Evolutionary conservation across 2,329 filamentous ascomycete species (phyloP), one percentile per base, ranked within the genome.

Genomic region (Trichoderma asperellum): DNA sequence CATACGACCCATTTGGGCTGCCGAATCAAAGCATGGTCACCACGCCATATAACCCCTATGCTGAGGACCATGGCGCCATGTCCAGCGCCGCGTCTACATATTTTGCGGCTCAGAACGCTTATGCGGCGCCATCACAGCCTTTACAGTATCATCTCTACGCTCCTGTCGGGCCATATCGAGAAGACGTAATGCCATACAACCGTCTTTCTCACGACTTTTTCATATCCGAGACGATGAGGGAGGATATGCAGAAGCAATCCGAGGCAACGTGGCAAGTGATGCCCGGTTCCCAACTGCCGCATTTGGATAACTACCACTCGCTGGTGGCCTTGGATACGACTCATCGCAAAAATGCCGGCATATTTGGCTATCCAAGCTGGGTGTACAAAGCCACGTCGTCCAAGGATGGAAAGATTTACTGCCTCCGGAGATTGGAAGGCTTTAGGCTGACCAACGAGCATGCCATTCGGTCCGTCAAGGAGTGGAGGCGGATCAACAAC

Each of bases 121-220:
- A 85, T 75, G 78, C 82, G 12, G 78, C 84, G 12, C 83, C 85
- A 18, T 78, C 84, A 24, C 90, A 91, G 73, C 91, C 91, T 27
- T 87, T 94, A 6, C 92, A 95, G 83, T 97, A 97, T 78, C 96
- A 99, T 79, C 86, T 97, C 14, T 99, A 99, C 79, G 92, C 93
- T 37, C 94, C 94, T 0, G 87, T 94, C 68, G 93, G 93, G 6
- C 90, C 92, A n/a, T 88, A 94, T 77, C 88, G 89, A 70, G 92
- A 95, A 71, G 93, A 93, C 72, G 84, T 97, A 35, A 85, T 92
- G 73, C 89, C 91, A 2, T 97, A 97, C 76, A 95, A 99, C 77
- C 89, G 93, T 70, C 90, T 91, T 69, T 89, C 92, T 1, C 93
- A 96, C 76, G 94, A 98, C 76, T 92, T 98, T 73, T 99, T 99